phyloP scores from a whole-genome alignment of 345 rosid species.

The Capsella bursapastoris region DNA sequence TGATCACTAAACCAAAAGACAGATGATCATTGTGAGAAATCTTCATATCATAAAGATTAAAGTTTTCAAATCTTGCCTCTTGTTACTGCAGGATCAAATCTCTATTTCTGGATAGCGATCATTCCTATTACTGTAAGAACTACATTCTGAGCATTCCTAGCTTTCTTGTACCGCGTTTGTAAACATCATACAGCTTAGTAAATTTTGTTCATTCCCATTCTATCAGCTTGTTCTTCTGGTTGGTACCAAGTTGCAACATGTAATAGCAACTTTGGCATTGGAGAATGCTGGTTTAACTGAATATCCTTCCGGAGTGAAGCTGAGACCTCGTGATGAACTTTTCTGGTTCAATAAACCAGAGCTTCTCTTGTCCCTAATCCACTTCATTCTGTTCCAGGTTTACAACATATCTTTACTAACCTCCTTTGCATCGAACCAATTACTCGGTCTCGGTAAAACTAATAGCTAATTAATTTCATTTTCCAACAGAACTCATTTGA shows the following conservation, averaged over 20 bases:
- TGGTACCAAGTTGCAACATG: conserved; percentile 88
- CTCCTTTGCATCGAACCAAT: not conserved
- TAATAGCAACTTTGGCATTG: conserved; percentile 86
- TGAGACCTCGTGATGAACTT: conserved; percentile 90
- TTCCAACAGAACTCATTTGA: conserved; percentile 89
- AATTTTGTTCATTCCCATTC: not conserved
- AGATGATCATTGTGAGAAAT: not conserved
- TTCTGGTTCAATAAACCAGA: conserved; percentile 98
- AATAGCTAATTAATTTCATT: conserved; percentile 27
- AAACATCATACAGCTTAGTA: conserved; percentile 6
- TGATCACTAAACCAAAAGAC: not conserved
- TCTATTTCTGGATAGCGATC: conserved; percentile 95
- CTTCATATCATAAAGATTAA: not conserved
- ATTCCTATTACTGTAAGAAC: conserved; percentile 79
- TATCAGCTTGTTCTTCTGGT: conserved; percentile 66
- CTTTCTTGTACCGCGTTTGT: not conserved
- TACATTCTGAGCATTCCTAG: not conserved
- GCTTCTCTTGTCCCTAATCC: conserved; percentile 75
- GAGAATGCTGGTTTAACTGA: conserved; percentile 79
- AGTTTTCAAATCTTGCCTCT: not conserved
- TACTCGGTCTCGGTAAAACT: conserved; percentile 34
- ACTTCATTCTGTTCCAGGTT: conserved; percentile 95
- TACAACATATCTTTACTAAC: conserved; percentile 4
- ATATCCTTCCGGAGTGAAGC: conserved; percentile 53
- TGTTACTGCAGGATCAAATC: conserved; percentile 77